These are phyloP conservation scores for Nemania diffusa DNA, from an alignment of 2,329 filamentous ascomycete species.

Conservation along the genomic window DNA sequence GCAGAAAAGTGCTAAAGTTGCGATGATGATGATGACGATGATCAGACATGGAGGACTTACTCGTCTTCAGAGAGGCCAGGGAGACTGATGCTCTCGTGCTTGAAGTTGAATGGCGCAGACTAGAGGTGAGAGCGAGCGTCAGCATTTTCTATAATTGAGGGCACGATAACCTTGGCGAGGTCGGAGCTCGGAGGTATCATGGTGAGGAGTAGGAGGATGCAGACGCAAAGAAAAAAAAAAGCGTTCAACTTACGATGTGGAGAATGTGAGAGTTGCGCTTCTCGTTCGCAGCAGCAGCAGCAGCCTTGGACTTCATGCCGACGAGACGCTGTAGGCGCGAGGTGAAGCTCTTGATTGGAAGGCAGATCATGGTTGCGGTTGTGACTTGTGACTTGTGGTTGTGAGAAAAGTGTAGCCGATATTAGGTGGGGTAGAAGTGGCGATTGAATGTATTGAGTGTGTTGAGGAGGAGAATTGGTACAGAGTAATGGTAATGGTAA, in stretches of 20 bases:
- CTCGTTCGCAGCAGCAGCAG: slow-evolving; percentile 33
- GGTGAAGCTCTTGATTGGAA: slow-evolving; percentile 39
- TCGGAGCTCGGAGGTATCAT: neutral
- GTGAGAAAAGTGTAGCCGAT: neutral
- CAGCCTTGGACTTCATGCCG: slow-evolving; percentile 39
- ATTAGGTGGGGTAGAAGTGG: neutral
- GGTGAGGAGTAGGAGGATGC: neutral
- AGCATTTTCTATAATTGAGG: slow-evolving; percentile 7
- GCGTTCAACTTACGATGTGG: slow-evolving; percentile 44
- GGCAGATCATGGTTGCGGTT: slow-evolving; percentile 40
- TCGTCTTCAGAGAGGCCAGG: slow-evolving; percentile 69
- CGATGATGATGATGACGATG: neutral
- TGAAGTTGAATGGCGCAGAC: slow-evolving; percentile 70
- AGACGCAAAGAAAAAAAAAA: neutral
- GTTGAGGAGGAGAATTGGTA: neutral
- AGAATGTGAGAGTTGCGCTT: slow-evolving; percentile 38
- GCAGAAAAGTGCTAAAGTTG: no score
- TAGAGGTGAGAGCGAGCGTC: slow-evolving; percentile 43
- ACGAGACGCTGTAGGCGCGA: slow-evolving; percentile 43
- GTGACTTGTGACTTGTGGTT: no score
- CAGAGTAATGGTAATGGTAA: no score
- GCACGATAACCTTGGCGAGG: neutral
- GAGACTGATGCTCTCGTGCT: slow-evolving; percentile 62
- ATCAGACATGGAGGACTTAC: slow-evolving; percentile 54
- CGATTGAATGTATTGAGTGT: neutral